These are phyloP conservation scores for Seiridium cupressi DNA, from an alignment of 2,329 filamentous ascomycete species.

Conservation along the genomic window DNA sequence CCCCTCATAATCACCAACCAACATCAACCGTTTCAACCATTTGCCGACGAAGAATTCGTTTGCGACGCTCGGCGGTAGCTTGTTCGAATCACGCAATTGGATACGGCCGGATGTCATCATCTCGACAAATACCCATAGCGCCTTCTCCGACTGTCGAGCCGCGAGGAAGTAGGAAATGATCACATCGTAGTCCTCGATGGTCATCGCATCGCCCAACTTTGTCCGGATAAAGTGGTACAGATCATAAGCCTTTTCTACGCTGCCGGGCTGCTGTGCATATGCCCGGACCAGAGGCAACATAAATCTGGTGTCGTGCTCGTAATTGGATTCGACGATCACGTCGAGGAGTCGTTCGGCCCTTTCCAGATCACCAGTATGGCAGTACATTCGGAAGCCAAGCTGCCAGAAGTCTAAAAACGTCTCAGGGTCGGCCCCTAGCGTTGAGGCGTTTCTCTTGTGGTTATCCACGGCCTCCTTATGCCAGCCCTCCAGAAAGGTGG, in stretches of 20 bases:
- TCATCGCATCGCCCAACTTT: slow-evolving; percentile 58
- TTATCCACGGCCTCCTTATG: slow-evolving; percentile 58
- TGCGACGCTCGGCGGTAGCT: slow-evolving; percentile 47
- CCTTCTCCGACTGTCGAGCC: slow-evolving; percentile 62
- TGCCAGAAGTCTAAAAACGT: slow-evolving; percentile 58
- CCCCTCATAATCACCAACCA: slow-evolving; percentile 66
- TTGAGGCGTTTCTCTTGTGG: slow-evolving; percentile 58
- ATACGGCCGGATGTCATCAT: slow-evolving; percentile 73
- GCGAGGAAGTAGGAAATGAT: slow-evolving; percentile 70
- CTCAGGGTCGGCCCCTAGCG: slow-evolving; percentile 47
- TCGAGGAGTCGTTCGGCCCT: slow-evolving; percentile 57
- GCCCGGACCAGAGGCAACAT: slow-evolving; percentile 69
- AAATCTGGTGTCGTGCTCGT: slow-evolving; percentile 51
- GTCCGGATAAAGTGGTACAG: slow-evolving; percentile 64
- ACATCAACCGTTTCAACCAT: slow-evolving; percentile 84
- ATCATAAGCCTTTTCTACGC: slow-evolving; percentile 60
- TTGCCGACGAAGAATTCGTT: slow-evolving; percentile 86
- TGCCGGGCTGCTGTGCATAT: slow-evolving; percentile 53
- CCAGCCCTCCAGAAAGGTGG: slow-evolving; percentile 63
- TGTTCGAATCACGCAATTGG: slow-evolving; percentile 40
- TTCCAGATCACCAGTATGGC: slow-evolving; percentile 54
- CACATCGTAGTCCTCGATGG: slow-evolving; percentile 73
- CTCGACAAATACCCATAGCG: slow-evolving; percentile 77
- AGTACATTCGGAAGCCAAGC: slow-evolving; percentile 65
- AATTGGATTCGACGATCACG: slow-evolving; percentile 45